Evolutionary conservation across 139 green algal genomes (phyloP).

Genomic region (Volvox africanus): DNA sequence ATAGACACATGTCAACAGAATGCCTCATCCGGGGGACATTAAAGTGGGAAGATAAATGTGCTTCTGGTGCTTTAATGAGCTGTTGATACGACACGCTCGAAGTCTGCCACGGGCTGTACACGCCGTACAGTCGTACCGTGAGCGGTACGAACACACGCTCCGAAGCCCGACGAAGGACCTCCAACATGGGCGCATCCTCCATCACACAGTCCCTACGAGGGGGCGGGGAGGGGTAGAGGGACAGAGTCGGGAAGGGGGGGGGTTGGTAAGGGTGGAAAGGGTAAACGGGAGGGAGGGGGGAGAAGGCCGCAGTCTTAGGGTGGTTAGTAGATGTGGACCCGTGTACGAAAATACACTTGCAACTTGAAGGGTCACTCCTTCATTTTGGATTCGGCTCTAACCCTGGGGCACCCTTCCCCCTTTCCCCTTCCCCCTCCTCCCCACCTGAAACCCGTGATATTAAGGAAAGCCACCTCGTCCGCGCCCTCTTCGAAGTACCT

Average conservation of each 20-base stretch:
- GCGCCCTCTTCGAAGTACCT: conserved; percentile 93
- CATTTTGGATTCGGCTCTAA: too few relatives aligned
- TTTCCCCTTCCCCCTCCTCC: not conserved
- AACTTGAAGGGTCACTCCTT: too few relatives aligned
- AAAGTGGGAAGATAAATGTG: too few relatives aligned
- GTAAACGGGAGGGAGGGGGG: too few relatives aligned
- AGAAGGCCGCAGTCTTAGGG: too few relatives aligned
- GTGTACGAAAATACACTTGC: too few relatives aligned
- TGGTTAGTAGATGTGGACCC: too few relatives aligned
- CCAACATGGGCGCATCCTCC: conserved; percentile 96
- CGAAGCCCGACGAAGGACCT: conserved; percentile 82
- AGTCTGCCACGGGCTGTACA: not conserved
- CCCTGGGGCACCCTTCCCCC: not conserved
- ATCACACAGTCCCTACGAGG: conserved; percentile 83
- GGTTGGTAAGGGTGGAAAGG: too few relatives aligned
- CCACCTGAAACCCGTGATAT: conserved; percentile 93
- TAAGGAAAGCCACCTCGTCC: conserved; percentile 97
- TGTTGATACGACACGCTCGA: not conserved
- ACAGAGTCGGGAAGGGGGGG: not conserved
- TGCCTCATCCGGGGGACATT: too few relatives aligned
- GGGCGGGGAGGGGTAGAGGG: not conserved
- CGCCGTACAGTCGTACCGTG: conserved; percentile 65
- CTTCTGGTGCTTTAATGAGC: too few relatives aligned
- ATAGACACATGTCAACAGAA: too few relatives aligned
- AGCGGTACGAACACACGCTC: conserved; percentile 98